These are phyloP conservation scores for Pythium myriotylum DNA, from an alignment of 352 stramenopile species.

Conservation along the genomic window DNA sequence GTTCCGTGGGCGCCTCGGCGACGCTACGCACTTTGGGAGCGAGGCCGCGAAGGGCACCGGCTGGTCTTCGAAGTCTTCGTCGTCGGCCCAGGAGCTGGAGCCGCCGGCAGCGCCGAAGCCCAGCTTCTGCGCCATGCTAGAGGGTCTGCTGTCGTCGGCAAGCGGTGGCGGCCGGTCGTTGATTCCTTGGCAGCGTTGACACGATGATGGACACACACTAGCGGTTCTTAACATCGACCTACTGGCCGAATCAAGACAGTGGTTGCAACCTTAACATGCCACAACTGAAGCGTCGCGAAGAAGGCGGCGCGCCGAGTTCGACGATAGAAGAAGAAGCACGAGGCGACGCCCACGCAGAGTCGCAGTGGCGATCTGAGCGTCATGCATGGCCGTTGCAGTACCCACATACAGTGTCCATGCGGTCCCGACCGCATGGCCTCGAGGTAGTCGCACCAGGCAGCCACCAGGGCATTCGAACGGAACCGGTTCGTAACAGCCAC, in stretches of 20 bases:
- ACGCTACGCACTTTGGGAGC: constrained; percentile 44
- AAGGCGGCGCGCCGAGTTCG: too few relatives aligned
- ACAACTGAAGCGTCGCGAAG: background rate
- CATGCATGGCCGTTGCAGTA: too few relatives aligned
- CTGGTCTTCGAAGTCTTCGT: constrained; percentile 68
- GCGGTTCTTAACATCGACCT: constrained; percentile 24
- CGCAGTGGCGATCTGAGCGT: too few relatives aligned
- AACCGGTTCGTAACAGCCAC: constrained; percentile 22
- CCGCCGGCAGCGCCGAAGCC: constrained; percentile 37
- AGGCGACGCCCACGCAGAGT: too few relatives aligned
- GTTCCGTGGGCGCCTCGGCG: background rate
- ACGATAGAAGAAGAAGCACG: too few relatives aligned
- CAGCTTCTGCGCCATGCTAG: constrained; percentile 60
- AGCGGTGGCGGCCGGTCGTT: constrained; percentile 2
- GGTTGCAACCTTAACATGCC: constrained; percentile 16
- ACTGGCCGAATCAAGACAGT: background rate
- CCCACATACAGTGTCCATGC: too few relatives aligned
- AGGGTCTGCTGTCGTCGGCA: background rate
- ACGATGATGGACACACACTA: constrained; percentile 28
- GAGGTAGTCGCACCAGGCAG: too few relatives aligned
- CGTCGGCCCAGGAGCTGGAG: constrained; percentile 78
- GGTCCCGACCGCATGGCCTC: too few relatives aligned
- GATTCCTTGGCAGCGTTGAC: constrained; percentile 14
- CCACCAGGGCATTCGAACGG: constrained; percentile 22
- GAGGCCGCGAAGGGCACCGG: constrained; percentile 36